A percentile compares a stretch with the other conserved stretches of the same genome.
Conservation (phyloP, 139 green algal species). For the Closterium sp. region DNA sequence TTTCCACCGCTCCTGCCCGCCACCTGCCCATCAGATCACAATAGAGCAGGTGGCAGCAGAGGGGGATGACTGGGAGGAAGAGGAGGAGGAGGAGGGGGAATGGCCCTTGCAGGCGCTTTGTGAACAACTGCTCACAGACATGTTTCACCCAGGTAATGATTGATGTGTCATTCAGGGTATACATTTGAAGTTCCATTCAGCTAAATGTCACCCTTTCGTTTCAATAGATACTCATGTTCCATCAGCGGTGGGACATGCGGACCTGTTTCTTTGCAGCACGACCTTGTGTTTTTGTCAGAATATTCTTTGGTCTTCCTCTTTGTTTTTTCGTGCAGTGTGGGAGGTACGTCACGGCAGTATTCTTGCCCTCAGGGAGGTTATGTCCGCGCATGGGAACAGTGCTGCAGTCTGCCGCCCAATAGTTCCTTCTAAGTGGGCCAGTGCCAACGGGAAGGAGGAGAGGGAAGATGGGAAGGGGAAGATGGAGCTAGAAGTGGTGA, state of each 20-base stretch:
- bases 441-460: background rate
- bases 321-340: constrained; percentile 56
- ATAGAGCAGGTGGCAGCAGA: background rate
- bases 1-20: background rate
- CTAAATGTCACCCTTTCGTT: too few species aligned
- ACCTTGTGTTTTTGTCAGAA: background rate
- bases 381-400: background rate
- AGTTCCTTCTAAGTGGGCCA: background rate
- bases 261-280: background rate
- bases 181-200: too few species aligned
- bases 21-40: background rate
- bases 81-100: constrained; percentile 53
- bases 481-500: background rate
- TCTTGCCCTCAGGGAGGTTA: constrained; percentile 77
- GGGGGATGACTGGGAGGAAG: constrained; percentile 57
- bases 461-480: background rate
- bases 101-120: constrained; percentile 83
- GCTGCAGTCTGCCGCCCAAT: background rate
- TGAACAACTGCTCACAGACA: constrained; percentile 72
- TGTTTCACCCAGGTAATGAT: constrained; percentile 63
- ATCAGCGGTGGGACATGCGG: too few species aligned
- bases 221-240: too few species aligned
- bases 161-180: too few species aligned
- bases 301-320: background rate
- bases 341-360: constrained; percentile 83